Evolutionary conservation across 345 rosid genomes (phyloP).

Genomic region (Sapria himalayana): DNA sequence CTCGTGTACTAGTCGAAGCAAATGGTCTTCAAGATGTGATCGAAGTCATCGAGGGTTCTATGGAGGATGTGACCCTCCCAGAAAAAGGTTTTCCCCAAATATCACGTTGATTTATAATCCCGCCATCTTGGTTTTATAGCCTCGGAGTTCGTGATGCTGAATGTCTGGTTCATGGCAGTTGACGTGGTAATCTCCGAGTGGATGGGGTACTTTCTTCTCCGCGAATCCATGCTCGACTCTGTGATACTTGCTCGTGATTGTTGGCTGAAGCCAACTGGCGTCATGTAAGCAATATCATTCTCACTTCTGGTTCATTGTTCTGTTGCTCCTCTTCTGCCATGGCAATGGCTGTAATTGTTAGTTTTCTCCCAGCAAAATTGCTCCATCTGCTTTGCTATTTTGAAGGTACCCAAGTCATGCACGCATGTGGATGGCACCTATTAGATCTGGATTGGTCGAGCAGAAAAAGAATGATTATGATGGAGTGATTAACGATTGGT

Average conservation of each 20-base stretch:
- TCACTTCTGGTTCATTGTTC: not conserved
- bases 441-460: constrained; percentile 49
- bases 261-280: constrained; percentile 83
- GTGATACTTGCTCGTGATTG: constrained; percentile 94
- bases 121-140: not conserved
- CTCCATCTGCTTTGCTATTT: constrained; percentile 7
- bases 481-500: constrained; percentile 82
- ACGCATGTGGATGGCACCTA: constrained; percentile 92
- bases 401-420: constrained; percentile 99
- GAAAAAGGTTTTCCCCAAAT: constrained; percentile 80
- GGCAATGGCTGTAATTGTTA: constrained; percentile 1
- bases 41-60: constrained; percentile 72
- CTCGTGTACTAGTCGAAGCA: constrained; percentile 57
- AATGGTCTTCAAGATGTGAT: constrained; percentile 52
- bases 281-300: constrained; percentile 42
- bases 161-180: constrained; percentile 30
- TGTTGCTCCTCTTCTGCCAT: not conserved
- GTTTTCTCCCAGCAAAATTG: not conserved
- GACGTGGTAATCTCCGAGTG: constrained; percentile 97
- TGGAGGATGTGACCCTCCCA: constrained; percentile 65
- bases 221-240: constrained; percentile 98
- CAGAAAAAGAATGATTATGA: constrained; percentile 43
- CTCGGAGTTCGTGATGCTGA: not conserved
- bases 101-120: not conserved
- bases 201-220: constrained; percentile 97